Conservation (phyloP, 176 grass and related monocot genomes). For the Oryza brachyantha region DNA sequence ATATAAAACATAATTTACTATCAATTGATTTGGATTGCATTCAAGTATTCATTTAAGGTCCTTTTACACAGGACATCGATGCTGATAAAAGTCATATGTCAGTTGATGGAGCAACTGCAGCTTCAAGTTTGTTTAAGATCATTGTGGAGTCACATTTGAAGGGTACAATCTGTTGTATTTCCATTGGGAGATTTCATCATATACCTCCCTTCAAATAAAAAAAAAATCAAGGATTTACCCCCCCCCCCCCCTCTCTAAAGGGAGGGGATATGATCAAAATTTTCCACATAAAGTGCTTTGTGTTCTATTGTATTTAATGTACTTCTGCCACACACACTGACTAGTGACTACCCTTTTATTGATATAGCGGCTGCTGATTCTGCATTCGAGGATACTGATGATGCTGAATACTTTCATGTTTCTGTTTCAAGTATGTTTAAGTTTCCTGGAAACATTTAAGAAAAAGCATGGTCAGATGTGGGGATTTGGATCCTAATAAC, state of each 20-base stretch:
- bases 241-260: too few species aligned
- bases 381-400: conserved; percentile 82
- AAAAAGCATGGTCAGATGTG: not conserved
- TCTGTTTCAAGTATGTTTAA: conserved; percentile 90
- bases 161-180: conserved; percentile 49
- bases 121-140: conserved; percentile 83
- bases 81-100: conserved; percentile 59
- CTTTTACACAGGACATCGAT: conserved; percentile 48
- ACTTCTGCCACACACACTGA: conserved; percentile 17
- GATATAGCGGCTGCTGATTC: conserved; percentile 88
- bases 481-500: not conserved
- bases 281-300: not conserved
- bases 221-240: too few species aligned
- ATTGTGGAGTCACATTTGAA: conserved; percentile 94
- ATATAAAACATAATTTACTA: conserved; percentile 1
- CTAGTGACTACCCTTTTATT: conserved; percentile 45
- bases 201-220: too few species aligned
- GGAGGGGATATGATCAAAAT: too few species aligned
- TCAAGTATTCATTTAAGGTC: conserved; percentile 19
- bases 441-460: conserved; percentile 10
- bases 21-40: conserved; percentile 11
- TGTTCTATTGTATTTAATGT: conserved; percentile 25
- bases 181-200: not conserved
- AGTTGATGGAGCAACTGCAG: conserved; percentile 69
- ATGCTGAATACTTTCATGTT: conserved; percentile 94